Base-by-base conservation (phyloP, 164 flowering plant genomes). In the Vitis vinifera region DNA sequence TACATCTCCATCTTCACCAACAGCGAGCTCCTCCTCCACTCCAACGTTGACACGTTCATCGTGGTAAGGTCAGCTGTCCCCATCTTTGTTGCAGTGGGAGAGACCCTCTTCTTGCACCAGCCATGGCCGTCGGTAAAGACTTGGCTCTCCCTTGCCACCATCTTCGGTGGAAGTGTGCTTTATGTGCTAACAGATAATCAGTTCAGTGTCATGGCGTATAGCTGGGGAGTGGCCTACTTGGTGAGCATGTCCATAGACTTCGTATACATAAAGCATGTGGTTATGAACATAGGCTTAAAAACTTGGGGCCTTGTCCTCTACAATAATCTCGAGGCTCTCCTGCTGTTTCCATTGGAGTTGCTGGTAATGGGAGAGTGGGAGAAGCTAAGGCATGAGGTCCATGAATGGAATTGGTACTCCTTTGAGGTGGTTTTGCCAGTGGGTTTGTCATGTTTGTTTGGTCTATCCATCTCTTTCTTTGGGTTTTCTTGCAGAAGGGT, bases 261-360 rank as follows among this genome's bases (percentile, higher is more conserved):
- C 70, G 97, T 94, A 14, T 94, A 94, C 81, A 92, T 94, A 30
- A 94, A 92, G 86, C 98, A 94, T 75, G 98, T 94, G 51, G 97
- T 92, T 13, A 92, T 91, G 99, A 94, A 97, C 17, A 89, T 94
- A 66, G 97, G 97, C 31, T 79, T 94, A 16, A 91, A 88, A 67
- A 90, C 99, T n/a, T 94, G 99, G 97, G 99, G 98, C 48, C 88
- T 94, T 66, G 99, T 94, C 30, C 79, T 94, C 75, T 94, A 94
- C 85, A 94, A 92, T 81, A 94, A 94, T 78, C 91, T 92, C 2
- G 99, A 91, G 79, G 97, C 98, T 59, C 86, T 94, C 53, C 80
- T 94, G 16, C 73, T 91, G 51, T 95, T 92, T 79, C 97, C 98
- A 0, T 29, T 95, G 67, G 99, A 95, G 80, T 82, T 95, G 68